Percentiles rank a stretch among this genome's conserved stretches.
Evolutionary conservation across 495 filamentous ascomycete genomes (phyloP).

Genomic region (Amphirosellinia nigrospora): DNA sequence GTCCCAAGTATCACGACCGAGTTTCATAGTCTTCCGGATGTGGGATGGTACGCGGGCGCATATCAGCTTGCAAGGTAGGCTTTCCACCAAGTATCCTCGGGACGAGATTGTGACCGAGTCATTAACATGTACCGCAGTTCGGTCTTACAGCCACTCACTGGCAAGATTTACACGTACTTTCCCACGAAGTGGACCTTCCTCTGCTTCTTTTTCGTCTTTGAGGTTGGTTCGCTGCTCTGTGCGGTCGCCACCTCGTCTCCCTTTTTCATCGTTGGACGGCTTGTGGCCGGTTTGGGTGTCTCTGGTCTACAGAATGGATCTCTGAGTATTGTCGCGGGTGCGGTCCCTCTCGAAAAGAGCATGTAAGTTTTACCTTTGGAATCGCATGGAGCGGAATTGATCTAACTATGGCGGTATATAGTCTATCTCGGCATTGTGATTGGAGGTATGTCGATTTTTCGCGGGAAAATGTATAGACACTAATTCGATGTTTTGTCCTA

Average conservation of each 20-base stretch:
- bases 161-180: constrained; percentile 58
- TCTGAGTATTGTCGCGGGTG: constrained; percentile 56
- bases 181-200: constrained; percentile 53
- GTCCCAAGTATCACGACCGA: constrained; percentile 50
- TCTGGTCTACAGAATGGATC: constrained; percentile 59
- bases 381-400: background rate
- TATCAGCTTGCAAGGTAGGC: constrained; percentile 46
- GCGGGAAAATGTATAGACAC: background rate
- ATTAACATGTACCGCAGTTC: constrained; percentile 37
- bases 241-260: constrained; percentile 55
- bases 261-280: constrained; percentile 61
- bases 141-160: constrained; percentile 56
- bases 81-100: constrained; percentile 1
- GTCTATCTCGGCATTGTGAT: constrained; percentile 37
- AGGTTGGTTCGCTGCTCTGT: constrained; percentile 61
- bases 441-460: constrained; percentile 31
- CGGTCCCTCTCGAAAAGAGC: constrained; percentile 55
- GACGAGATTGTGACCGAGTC: background rate
- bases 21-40: constrained; percentile 51
- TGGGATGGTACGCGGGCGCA: constrained; percentile 59
- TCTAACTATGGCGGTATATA: constrained; percentile 28
- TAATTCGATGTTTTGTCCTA: background rate
- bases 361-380: constrained; percentile 38
- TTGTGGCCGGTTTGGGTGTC: constrained; percentile 58
- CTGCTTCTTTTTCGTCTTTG: constrained; percentile 53